A percentile compares a stretch with the other conserved stretches of the same genome.
These are phyloP conservation scores for Pseudofabraea citricarpa DNA, from an alignment of 2,329 filamentous ascomycete genomes.

Conservation along the genomic window DNA sequence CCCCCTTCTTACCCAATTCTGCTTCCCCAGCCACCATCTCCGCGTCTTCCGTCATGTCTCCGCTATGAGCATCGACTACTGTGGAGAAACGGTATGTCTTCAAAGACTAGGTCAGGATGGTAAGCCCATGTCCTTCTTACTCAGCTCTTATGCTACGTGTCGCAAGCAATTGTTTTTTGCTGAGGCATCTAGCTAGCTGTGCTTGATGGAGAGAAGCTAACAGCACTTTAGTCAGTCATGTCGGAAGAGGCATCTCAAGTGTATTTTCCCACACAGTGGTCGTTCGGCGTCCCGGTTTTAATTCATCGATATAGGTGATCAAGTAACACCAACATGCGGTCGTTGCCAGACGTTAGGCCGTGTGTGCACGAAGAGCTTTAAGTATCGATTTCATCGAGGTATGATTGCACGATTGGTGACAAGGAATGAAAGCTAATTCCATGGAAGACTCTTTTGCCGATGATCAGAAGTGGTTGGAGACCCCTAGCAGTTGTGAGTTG, in stretches of 20 bases:
- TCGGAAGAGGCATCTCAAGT: slow-evolving; percentile 13
- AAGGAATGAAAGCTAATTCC: not conserved
- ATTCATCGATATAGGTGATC: slow-evolving; percentile 13
- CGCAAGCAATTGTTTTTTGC: not conserved
- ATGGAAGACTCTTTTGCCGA: slow-evolving; percentile 7
- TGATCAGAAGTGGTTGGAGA: slow-evolving; percentile 13
- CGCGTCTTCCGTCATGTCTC: not conserved
- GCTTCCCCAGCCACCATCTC: not conserved
- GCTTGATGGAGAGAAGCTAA: not conserved
- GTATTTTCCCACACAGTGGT: slow-evolving; percentile 4
- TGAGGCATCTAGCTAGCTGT: not conserved
- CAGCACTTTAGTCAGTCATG: slow-evolving; percentile 10
- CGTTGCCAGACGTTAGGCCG: slow-evolving; percentile 10
- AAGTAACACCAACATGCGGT: slow-evolving; percentile 14
- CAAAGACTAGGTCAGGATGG: slow-evolving; percentile 8
- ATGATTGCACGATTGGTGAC: too few species aligned
- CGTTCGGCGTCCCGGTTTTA: not conserved
- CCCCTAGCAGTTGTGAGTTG: slow-evolving; percentile 11
- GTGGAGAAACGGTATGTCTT: slow-evolving; percentile 3
- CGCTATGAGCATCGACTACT: not conserved
- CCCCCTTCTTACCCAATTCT: not conserved
- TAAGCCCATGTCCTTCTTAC: not conserved
- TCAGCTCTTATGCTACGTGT: not conserved
- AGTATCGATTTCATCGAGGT: slow-evolving; percentile 14
- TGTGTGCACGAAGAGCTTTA: slow-evolving; percentile 13